phyloP scores from a whole-genome alignment of 805 yeast species.

The Saturnispora hagleri region DNA sequence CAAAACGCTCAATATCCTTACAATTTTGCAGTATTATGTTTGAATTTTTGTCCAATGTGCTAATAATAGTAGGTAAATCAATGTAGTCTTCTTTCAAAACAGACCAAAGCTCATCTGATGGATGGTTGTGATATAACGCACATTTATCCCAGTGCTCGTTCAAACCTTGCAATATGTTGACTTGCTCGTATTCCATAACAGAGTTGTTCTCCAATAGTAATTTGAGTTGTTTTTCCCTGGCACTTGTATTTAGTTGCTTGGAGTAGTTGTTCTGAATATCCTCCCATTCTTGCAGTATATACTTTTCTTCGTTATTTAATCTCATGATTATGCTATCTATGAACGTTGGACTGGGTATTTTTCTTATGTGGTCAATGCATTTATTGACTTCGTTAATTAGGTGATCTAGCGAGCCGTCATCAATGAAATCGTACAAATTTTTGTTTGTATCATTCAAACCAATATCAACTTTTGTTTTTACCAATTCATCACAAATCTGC shows the following conservation, averaged over 20 bases:
- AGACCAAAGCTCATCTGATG: slow-evolving; percentile 31
- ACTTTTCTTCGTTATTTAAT: slow-evolving; percentile 20
- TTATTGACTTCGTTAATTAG: slow-evolving; percentile 25
- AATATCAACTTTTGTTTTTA: slow-evolving; percentile 29
- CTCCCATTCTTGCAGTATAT: slow-evolving; percentile 15
- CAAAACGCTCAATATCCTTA: slow-evolving; percentile 19
- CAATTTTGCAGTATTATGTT: slow-evolving; percentile 23
- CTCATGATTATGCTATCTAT: slow-evolving; percentile 22
- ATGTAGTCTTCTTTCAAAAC: slow-evolving; percentile 44
- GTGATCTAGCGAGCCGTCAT: slow-evolving; percentile 31
- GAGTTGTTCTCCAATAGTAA: slow-evolving; percentile 32
- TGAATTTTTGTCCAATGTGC: slow-evolving; percentile 34
- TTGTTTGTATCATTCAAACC: slow-evolving; percentile 17
- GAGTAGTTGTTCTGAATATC: slow-evolving; percentile 15
- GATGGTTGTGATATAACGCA: slow-evolving; percentile 29
- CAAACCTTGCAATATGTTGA: slow-evolving; percentile 55
- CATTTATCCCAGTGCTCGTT: slow-evolving; percentile 84
- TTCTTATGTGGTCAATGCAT: slow-evolving; percentile 23
- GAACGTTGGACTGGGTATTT: slow-evolving; percentile 21
- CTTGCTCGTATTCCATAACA: slow-evolving; percentile 58
- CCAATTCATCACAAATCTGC: slow-evolving; percentile 26
- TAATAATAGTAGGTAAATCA: slow-evolving; percentile 50
- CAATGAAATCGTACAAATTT: slow-evolving; percentile 39
- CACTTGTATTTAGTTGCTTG: slow-evolving; percentile 12
- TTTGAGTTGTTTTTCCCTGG: slow-evolving; percentile 17